Base-by-base conservation (phyloP, 495 filamentous ascomycete genomes). In the Neurospora sp. region DNA sequence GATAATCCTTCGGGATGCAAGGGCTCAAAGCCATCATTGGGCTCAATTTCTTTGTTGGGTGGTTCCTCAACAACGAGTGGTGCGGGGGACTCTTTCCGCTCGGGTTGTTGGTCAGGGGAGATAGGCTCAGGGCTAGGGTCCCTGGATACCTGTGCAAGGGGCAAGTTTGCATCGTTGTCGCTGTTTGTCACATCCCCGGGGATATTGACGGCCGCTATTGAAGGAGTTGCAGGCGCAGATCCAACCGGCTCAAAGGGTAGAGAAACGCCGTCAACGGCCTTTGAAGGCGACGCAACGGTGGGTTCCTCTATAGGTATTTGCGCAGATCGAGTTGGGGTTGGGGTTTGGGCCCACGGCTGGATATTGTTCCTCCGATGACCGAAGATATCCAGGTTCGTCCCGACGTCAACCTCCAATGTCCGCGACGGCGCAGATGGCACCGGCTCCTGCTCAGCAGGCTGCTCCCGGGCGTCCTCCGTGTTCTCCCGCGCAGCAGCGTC, bases 351-450 rank as follows among this genome's bases (percentile, higher is more conserved):
- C 20, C 12, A 35, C 14, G 69, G 22, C 10, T 22, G 41, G 40
- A 37, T 14, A 40, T 69, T 2, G 27, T 69, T 70, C 22, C 42
- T 48, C 16, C 48, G 22, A 14, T 75, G 75, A 14, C 75, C 76
- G 42, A 81, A 81, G 3, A 81, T 80, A 61, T 81, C 80, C 6
- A 78, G 53, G 22, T 76, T 78, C 1, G 77, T 74, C 41, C 76
- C 78, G 7, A 76, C 75, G 44, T 81, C 80, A 31, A 81, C 71
- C 69, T 77, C 79, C 31, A 79, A 20, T 31, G 39, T 7, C 16
- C 40, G 22, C 37, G 22, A 4, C 11, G 31, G 53, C 14, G 27
- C 22, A 66, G 16, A 7, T 37, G 53, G 53, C 53, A 16, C 53
- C 27, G 22, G 27, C 31, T 66, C 53, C 18, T 66, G 53, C 53